These are phyloP conservation scores for Mimosa bimucronata DNA, from an alignment of 306 rosid species.

Conservation along the genomic window DNA sequence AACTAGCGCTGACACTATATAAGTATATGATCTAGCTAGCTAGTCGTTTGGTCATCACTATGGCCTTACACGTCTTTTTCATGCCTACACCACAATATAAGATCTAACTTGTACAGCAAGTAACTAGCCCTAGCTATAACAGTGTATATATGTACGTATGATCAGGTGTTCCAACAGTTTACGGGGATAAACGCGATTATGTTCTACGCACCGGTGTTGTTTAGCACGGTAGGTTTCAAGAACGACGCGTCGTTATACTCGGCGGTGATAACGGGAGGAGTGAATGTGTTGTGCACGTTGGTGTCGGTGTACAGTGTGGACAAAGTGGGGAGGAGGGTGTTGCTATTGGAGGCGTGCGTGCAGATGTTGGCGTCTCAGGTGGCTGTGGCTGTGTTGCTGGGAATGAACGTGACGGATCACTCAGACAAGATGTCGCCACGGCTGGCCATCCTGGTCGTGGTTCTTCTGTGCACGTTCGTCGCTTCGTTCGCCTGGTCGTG, in stretches of 20 bases:
- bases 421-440: background rate
- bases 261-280: conserved; percentile 75
- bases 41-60: too few species aligned
- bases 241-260: conserved; percentile 76
- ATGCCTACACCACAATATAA: too few species aligned
- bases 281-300: conserved; percentile 64
- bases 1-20: too few species aligned
- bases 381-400: conserved; percentile 59
- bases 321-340: conserved; percentile 65
- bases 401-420: conserved; percentile 59
- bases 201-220: conserved; percentile 87
- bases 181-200: conserved; percentile 91
- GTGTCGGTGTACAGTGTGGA: conserved; percentile 79
- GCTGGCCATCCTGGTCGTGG: conserved; percentile 58
- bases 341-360: conserved; percentile 72
- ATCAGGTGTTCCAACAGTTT: conserved; percentile 67
- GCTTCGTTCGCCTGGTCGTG: conserved; percentile 91
- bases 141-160: background rate
- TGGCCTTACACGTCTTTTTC: too few species aligned
- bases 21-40: too few species aligned
- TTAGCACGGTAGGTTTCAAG: conserved; percentile 70
- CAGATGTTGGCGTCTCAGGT: conserved; percentile 82
- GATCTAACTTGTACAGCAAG: too few species aligned
- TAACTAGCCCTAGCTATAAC: background rate
- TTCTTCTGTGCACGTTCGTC: conserved; percentile 72